Conservation (phyloP, 441 rosid genomes). For the Populus hybrid region DNA sequence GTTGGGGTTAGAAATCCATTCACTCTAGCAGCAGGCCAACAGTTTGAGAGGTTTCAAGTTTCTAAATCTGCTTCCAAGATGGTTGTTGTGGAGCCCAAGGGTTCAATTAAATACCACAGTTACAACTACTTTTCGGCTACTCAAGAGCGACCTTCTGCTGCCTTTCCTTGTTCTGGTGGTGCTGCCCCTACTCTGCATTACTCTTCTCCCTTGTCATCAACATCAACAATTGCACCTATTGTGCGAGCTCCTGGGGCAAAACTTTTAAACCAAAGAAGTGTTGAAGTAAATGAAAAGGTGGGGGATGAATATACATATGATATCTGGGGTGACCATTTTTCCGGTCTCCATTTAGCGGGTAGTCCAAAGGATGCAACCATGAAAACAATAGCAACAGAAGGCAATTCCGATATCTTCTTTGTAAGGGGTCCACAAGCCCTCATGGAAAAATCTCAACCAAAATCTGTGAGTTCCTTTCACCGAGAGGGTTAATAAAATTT, state of each 20-base stretch:
- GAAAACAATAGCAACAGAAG: conserved; percentile 36
- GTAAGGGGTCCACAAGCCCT: conserved; percentile 77
- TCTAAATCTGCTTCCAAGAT: conserved; percentile 24
- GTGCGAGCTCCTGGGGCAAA: conserved; percentile 84
- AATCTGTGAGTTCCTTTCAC: conserved; percentile 52
- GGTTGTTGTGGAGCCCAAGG: conserved; percentile 19
- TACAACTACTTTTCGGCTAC: conserved; percentile 15
- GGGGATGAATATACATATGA: conserved; percentile 56
- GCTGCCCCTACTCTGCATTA: conserved; percentile 20
- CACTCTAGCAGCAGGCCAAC: conserved; percentile 25
- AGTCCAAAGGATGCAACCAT: conserved; percentile 38
- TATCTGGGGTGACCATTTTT: conserved; percentile 91
- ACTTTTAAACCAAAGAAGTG: conserved; percentile 24
- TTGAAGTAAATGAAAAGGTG: conserved; percentile 35
- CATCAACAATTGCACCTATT: conserved; percentile 49
- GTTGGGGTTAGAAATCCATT: conserved; percentile 31
- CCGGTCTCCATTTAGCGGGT: conserved; percentile 46
- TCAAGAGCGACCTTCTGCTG: conserved; percentile 39
- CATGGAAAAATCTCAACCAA: conserved; percentile 43
- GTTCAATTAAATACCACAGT: conserved; percentile 19
- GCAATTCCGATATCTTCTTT: conserved; percentile 73
- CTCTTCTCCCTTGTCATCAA: conserved; percentile 37
- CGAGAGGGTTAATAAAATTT: conserved; percentile 56
- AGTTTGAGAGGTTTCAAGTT: conserved; percentile 24
- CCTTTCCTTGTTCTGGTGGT: conserved; percentile 43